Conservation (phyloP, 108 stramenopile species). For the Nannochloropsis gaditana region DNA sequence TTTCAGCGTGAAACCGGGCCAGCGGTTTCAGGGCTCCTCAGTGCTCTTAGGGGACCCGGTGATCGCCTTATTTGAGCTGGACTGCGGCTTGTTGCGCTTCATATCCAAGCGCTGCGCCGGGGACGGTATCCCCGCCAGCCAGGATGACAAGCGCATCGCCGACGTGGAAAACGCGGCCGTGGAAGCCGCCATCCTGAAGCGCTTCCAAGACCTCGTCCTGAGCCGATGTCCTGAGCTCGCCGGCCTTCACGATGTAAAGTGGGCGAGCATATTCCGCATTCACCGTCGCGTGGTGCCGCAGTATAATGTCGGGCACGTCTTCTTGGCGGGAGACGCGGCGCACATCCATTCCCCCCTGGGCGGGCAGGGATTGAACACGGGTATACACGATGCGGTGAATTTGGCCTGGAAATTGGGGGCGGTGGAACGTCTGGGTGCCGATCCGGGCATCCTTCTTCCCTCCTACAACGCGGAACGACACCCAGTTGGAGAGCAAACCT, state of each 20-base stretch:
- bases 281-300: not conserved
- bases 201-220: not conserved
- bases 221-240: not conserved
- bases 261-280: not conserved
- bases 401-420: not conserved
- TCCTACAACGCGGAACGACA: not conserved
- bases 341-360: not conserved
- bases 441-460: not conserved
- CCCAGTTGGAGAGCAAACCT: not conserved
- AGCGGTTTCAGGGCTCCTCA: not conserved
- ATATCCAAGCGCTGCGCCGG: not conserved
- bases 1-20: not conserved
- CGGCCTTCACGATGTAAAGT: not conserved
- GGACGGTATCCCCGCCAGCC: not conserved
- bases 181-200: not conserved
- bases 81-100: not conserved
- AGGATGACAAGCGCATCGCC: not conserved
- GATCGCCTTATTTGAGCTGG: not conserved
- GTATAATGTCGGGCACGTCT: not conserved
- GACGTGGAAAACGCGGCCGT: not conserved
- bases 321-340: constrained; percentile 15
- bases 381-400: not conserved
- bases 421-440: not conserved
- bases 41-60: not conserved
- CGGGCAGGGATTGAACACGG: not conserved